Evolutionary conservation across 2,329 filamentous ascomycete genomes (phyloP).

Genomic region (Ceratocystis colombiana): DNA sequence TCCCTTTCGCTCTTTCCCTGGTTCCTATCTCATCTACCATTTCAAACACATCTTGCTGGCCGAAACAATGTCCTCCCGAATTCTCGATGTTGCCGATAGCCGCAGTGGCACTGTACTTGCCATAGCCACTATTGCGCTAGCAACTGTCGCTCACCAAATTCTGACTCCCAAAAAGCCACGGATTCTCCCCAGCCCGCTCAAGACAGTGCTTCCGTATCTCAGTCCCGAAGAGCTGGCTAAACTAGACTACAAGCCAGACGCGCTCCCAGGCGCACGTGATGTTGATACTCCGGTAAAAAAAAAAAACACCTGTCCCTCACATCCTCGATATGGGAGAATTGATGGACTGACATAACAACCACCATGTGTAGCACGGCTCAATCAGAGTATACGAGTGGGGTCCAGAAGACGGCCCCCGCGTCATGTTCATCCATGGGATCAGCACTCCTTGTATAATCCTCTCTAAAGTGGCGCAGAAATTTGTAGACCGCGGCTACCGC

Average conservation of each 20-base stretch:
- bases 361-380: slow-evolving; percentile 49
- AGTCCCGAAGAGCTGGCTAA: slow-evolving; percentile 33
- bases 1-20: background rate
- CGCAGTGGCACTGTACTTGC: slow-evolving; percentile 33
- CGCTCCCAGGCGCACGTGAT: slow-evolving; percentile 62
- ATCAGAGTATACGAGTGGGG: slow-evolving; percentile 78
- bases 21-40: background rate
- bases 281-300: slow-evolving; percentile 50
- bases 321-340: no score
- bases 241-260: slow-evolving; percentile 53
- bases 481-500: slow-evolving; percentile 60
- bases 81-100: slow-evolving; percentile 20
- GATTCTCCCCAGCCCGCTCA: slow-evolving; percentile 39
- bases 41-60: background rate
- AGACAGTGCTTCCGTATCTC: slow-evolving; percentile 34
- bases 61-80: slow-evolving; percentile 17
- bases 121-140: slow-evolving; percentile 36
- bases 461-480: slow-evolving; percentile 52
- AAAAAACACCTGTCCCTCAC: background rate
- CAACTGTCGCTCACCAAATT: slow-evolving; percentile 32
- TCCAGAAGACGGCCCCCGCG: slow-evolving; percentile 59
- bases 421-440: slow-evolving; percentile 73
- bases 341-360: background rate
- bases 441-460: slow-evolving; percentile 71
- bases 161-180: slow-evolving; percentile 37